Base-by-base conservation (phyloP, 805 yeast genomes). In the Yarrowia sp. region DNA sequence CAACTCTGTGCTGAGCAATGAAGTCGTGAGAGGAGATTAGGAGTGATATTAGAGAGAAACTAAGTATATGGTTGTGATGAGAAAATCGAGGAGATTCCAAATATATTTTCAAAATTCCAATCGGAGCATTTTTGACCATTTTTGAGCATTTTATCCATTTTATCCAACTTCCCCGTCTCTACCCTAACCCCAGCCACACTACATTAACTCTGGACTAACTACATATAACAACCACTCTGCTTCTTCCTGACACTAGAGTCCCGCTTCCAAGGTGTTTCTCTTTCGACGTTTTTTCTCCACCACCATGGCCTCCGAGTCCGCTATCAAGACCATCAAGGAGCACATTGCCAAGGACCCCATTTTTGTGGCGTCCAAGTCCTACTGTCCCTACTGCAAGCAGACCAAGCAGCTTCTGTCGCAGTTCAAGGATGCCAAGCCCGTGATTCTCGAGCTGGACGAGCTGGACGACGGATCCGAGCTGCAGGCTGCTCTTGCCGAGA, bases 401-500 rank as follows among this genome's bases (percentile, higher is more conserved):
- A 84, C 79, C 73, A 87, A 82, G 82, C 74, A 75, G 68, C 78
- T 86, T 38, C 71, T 83, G 20, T 52, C 71, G 14, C 72, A 70
- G 19, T 72, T 76, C 30, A 76, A 82, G 68, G 78, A 79, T 40
- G 84, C 70, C 55, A 67, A 69, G 67, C 71, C 75, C 61, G 70
- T 79, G 69, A 75, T 85, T 47, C 72, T 85, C 40, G 89, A 86
- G 76, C 81, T 86, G 72, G 88, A 86, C 73, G 73, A 73, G 50
- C 67, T 72, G 69, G 83, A 79, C 14, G 93, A 92, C 70, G 98
- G 98, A 68, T 80, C 81, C 58, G 96, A 89, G 42, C 86, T 93
- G 74, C 98, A 93, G 81, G 88, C 82, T 66, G 96, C 95, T 72
- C 83, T 94, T 69, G 78, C 76, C 64, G 87, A 90, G 76, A 78